Conservation (phyloP, 2,329 filamentous ascomycete genomes). For the Diaporthe humulicola region DNA sequence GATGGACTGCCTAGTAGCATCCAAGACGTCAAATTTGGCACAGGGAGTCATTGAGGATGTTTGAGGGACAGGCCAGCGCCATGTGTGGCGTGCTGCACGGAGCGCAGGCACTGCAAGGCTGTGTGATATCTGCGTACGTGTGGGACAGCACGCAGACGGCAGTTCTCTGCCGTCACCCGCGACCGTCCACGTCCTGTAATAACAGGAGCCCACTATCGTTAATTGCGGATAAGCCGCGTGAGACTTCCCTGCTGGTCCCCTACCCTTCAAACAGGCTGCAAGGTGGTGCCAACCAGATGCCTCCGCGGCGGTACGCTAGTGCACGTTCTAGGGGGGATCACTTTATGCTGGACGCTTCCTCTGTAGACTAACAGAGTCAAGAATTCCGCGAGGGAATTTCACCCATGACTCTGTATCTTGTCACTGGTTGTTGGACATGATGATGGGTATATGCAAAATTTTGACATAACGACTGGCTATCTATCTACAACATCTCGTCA, state of each 20-base stretch:
- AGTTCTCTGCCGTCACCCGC: neutral
- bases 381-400: neutral
- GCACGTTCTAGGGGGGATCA: slow-evolving; percentile 15
- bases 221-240: slow-evolving; percentile 11
- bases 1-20: neutral
- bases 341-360: neutral
- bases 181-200: neutral
- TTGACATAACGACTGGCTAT: neutral
- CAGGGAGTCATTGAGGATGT: neutral
- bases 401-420: neutral
- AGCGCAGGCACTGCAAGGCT: neutral
- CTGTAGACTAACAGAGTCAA: neutral
- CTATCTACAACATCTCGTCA: neutral
- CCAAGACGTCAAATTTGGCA: neutral
- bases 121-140: slow-evolving; percentile 1
- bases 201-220: neutral
- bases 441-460: neutral
- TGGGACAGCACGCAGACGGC: neutral
- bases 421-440: neutral
- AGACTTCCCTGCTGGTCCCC: neutral
- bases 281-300: neutral
- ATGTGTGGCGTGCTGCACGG: neutral
- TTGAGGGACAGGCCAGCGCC: neutral
- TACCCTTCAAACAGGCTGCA: neutral
- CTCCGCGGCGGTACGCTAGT: slow-evolving; percentile 5